Percentiles rank a stretch among this genome's conserved stretches.
Conservation (phyloP, 306 rosid genomes). For the Glycine tomentella region DNA sequence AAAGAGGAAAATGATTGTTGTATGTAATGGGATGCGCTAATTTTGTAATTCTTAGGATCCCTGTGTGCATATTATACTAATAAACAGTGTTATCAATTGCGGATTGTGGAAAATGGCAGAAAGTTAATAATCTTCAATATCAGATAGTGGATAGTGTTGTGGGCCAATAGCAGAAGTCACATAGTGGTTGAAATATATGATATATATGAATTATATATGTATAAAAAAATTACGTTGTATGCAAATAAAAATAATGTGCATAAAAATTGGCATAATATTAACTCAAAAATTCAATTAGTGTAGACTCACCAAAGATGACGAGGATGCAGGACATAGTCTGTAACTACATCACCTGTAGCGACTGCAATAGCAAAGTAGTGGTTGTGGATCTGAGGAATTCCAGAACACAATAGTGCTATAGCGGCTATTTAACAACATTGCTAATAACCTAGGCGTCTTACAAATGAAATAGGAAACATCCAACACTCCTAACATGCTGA, state of each 20-base stretch:
- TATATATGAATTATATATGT: background rate
- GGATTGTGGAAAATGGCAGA: background rate
- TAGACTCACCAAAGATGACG: background rate
- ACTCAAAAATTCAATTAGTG: background rate
- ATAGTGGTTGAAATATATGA: background rate
- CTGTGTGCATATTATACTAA: background rate
- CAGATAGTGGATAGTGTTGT: background rate
- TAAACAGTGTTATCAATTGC: background rate
- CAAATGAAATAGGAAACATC: constrained; percentile 15
- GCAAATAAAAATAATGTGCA: background rate
- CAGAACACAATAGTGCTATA: background rate
- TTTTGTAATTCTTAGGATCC: background rate
- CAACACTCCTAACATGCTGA: constrained; percentile 8
- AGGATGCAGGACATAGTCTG: background rate
- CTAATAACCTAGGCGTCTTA: constrained; percentile 7
- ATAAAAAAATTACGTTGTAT: background rate
- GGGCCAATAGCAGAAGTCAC: background rate
- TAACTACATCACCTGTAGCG: background rate
- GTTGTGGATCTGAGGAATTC: background rate
- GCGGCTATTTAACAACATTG: background rate
- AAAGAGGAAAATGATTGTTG: constrained; percentile 26
- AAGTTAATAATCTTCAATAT: background rate
- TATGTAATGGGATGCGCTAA: background rate
- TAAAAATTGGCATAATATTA: background rate
- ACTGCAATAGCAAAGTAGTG: background rate